phyloP scores from a whole-genome alignment of 2,329 filamentous ascomycete species.

The Arthrocladium fulminans region DNA sequence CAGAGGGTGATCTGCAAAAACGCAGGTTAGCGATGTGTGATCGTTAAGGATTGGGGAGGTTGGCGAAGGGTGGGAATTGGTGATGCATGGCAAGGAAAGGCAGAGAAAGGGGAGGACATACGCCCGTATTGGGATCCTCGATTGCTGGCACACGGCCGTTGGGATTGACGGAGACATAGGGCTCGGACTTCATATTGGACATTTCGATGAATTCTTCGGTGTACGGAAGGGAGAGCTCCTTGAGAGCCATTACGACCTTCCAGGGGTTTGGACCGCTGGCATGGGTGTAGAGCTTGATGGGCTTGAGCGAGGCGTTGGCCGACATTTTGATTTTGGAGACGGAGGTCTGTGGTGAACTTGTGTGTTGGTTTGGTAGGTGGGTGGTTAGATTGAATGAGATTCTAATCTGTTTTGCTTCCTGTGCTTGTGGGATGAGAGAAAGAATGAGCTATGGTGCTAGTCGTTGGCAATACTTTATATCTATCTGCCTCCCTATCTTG shows the following conservation, averaged over 20 bases:
- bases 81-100: too few species aligned
- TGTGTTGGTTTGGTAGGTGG: not conserved
- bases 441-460: not conserved
- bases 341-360: too few species aligned
- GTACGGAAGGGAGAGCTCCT: conserved; percentile 28
- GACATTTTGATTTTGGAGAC: too few species aligned
- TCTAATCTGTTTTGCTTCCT: too few species aligned
- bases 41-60: not conserved
- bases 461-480: not conserved
- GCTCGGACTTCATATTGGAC: conserved; percentile 24
- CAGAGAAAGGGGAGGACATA: too few species aligned
- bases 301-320: not conserved
- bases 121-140: conserved; percentile 29
- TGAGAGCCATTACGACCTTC: conserved; percentile 27
- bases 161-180: conserved; percentile 26
- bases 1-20: conserved; percentile 28
- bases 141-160: conserved; percentile 30
- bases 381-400: too few species aligned
- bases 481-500: not conserved
- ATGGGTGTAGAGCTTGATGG: not conserved
- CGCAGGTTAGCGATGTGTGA: not conserved
- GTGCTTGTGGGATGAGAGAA: not conserved
- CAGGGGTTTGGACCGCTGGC: conserved; percentile 3
- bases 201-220: conserved; percentile 20
- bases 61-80: too few species aligned